Percentiles rank a stretch among this genome's conserved stretches.
These are phyloP conservation scores for Citrus australasica DNA, from an alignment of 345 rosid species.

Conservation along the genomic window DNA sequence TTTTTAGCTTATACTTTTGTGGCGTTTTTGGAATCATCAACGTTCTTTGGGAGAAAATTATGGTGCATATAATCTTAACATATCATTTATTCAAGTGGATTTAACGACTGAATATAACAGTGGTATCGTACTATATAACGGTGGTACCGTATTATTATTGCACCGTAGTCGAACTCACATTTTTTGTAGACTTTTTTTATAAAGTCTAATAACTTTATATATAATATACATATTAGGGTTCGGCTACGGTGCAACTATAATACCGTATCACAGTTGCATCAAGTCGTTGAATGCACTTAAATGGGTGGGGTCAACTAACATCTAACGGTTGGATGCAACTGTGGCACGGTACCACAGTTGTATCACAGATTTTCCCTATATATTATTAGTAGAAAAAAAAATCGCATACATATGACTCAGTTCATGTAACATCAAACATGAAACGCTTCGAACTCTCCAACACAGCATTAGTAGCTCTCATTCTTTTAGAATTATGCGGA, in stretches of 20 bases:
- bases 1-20: no score
- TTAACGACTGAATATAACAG: rapidly evolving
- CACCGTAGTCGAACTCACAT: rapidly evolving
- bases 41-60: no score
- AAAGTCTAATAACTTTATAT: no score
- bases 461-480: background rate
- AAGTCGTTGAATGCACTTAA: rapidly evolving
- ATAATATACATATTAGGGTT: no score
- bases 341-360: rapidly evolving
- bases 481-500: no score
- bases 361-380: rapidly evolving
- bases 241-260: rapidly evolving
- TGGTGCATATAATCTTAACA: no score
- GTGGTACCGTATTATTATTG: rapidly evolving
- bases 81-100: rapidly evolving
- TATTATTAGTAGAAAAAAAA: no score
- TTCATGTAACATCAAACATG: background rate
- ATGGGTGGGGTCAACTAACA: rapidly evolving
- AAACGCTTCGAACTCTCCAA: background rate
- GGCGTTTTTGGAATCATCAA: no score
- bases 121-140: no score
- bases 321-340: no score
- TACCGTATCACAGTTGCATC: rapidly evolving
- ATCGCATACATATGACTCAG: background rate
- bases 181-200: rapidly evolving